phyloP scores from a whole-genome alignment of 352 stramenopile species.

The Globisporangium paddicum region DNA sequence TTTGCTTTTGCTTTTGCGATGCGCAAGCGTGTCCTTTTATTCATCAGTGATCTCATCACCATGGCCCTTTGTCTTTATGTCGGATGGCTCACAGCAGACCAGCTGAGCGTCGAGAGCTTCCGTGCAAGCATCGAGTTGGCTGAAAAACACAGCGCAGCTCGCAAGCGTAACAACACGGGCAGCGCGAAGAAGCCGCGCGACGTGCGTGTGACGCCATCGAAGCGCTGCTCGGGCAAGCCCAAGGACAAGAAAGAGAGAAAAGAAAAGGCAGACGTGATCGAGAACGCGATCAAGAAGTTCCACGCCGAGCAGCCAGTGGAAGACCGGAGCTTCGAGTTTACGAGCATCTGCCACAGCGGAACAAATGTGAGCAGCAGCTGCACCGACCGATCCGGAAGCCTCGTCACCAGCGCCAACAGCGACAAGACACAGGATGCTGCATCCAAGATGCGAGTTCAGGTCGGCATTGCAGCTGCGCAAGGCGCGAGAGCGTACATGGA shows the following conservation, averaged over 20 bases:
- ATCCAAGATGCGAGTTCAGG: slow-evolving; percentile 33
- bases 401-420: slow-evolving; percentile 8
- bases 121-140: slow-evolving; percentile 15
- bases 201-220: slow-evolving; percentile 34
- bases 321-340: slow-evolving; percentile 45
- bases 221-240: slow-evolving; percentile 40
- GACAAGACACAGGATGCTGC: slow-evolving; percentile 13
- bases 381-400: slow-evolving; percentile 2
- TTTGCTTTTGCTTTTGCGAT: not conserved
- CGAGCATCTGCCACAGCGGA: slow-evolving; percentile 28
- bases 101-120: slow-evolving; percentile 16
- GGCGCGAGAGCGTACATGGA: slow-evolving; percentile 77
- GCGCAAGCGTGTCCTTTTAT: not conserved
- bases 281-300: slow-evolving; percentile 56
- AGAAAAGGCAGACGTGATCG: slow-evolving; percentile 56
- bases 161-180: slow-evolving; percentile 16
- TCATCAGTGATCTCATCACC: not conserved
- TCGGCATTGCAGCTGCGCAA: slow-evolving; percentile 50
- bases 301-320: slow-evolving; percentile 16
- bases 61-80: not conserved
- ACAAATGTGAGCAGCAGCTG: slow-evolving; percentile 1
- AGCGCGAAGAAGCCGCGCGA: slow-evolving; percentile 19
- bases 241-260: slow-evolving; percentile 55
- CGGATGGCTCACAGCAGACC: slow-evolving; percentile 7
- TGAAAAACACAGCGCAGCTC: slow-evolving; percentile 11